These are phyloP conservation scores for Apiotrichum gamsii DNA, from an alignment of 1,284 basidiomycete genomes.

Conservation along the genomic window DNA sequence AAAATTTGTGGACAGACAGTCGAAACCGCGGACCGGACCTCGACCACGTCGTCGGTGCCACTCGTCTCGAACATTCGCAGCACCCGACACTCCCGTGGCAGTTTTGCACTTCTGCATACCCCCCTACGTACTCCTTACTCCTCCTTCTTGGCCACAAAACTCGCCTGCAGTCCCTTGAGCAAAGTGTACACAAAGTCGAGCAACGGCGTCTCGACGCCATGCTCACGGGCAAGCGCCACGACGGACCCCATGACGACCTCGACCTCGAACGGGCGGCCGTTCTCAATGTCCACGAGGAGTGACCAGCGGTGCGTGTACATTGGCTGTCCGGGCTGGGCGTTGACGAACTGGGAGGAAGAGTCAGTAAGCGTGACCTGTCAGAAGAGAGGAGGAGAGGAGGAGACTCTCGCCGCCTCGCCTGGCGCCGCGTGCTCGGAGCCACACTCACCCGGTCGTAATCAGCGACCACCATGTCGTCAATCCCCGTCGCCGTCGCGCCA, in stretches of 20 bases:
- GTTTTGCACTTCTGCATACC: no score
- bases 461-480: constrained; percentile 12
- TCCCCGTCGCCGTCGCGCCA: constrained; percentile 15
- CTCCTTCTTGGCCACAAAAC: constrained; percentile 3
- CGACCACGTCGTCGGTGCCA: no score
- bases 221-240: constrained; percentile 29
- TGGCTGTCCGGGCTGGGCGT: not conserved
- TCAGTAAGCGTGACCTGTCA: not conserved
- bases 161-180: constrained; percentile 34
- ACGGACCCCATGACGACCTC: constrained; percentile 43
- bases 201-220: constrained; percentile 25
- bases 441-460: constrained; percentile 12
- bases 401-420: no score
- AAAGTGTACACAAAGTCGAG: constrained; percentile 35
- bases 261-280: constrained; percentile 43
- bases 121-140: no score
- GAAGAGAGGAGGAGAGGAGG: no score
- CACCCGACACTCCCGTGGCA: no score
- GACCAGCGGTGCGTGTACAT: constrained; percentile 34
- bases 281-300: constrained; percentile 40
- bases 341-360: constrained; percentile 5
- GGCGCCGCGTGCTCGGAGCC: no score
- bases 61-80: no score
- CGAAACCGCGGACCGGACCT: no score
- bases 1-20: no score